Evolutionary conservation across 805 yeast genomes (phyloP), one percentile per base, ranked within the genome.

Genomic region (Citeromyces matritensis): DNA sequence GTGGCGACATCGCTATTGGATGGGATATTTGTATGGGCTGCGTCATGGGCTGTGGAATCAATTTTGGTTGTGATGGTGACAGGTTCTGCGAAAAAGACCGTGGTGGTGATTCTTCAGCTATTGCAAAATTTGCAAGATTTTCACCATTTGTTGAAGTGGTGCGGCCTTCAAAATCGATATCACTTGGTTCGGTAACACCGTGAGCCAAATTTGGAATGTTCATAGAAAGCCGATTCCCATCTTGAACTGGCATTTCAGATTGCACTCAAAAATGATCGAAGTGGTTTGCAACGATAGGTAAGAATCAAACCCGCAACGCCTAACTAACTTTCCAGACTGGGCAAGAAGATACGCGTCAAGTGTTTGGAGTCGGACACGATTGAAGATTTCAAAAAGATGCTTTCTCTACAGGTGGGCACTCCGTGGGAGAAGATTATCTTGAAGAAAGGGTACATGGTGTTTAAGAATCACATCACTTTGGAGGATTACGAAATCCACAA

Each of bases 401-500:
- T 91, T 7, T 76, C 86, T 1, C 57, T 84, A 7, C 97, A 88
- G 51, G 68, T 82, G 12, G 95, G 95, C 1, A 75, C 84, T 2
- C 53, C 75, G 1, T 57, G 70, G 12, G 80, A 73, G 13, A 73
- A 72, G 39, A 51, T 77, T 35, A 70, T 80, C 1, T 60, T 88
- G 39, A 86, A 84, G 51, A 86, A 83, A 47, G 95, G 96, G 2
- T 76, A 84, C 44, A 77, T 72, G 40, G 69, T 81, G 0, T 73
- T 71, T 50, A 91, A 91, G 48, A 91, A 88, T 45, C 96, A 86
- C 48, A 88, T 88, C 34, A 65, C 86, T 1, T 59, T 88, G 29
- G 95, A 79, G n/a, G 98, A 88, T 51, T 88, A 91, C 48, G 98
- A 88, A 50, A 73, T 88, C 12, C 94, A 85, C 46, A 77, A 85